Conservation (phyloP, 805 yeast genomes). For the Brettanomyces sp. region DNA sequence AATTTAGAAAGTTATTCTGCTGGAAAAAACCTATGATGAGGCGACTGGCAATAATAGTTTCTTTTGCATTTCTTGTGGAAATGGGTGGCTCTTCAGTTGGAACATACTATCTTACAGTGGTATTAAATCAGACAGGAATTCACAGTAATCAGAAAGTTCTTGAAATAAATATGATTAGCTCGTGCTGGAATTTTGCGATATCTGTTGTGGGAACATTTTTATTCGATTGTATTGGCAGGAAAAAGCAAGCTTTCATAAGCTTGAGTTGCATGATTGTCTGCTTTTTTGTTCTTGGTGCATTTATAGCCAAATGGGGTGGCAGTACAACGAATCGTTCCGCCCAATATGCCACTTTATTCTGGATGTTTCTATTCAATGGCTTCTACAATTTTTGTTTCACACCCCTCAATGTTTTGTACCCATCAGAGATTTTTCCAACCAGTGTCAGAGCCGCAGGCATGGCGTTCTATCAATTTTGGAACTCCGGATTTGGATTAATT, state of each 20-base stretch:
- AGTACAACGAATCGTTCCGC: constrained; percentile 17
- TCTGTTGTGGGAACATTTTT: constrained; percentile 11
- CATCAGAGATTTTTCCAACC: constrained; percentile 32
- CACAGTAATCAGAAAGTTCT: constrained; percentile 7
- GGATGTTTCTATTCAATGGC: constrained; percentile 40
- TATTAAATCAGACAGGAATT: constrained; percentile 16
- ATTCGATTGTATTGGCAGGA: constrained; percentile 15
- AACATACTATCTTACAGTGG: constrained; percentile 33
- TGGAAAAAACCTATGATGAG: constrained; percentile 24
- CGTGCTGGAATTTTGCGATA: constrained; percentile 11
- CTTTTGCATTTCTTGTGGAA: constrained; percentile 26
- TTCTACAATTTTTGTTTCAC: constrained; percentile 34
- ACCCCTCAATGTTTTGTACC: constrained; percentile 37
- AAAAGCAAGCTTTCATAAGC: constrained; percentile 8
- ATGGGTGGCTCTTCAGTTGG: constrained; percentile 38
- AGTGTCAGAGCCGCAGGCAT: constrained; percentile 14
- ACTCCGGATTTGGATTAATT: constrained; percentile 16
- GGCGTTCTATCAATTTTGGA: constrained; percentile 7
- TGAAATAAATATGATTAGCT: constrained; percentile 17
- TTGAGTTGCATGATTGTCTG: constrained; percentile 11
- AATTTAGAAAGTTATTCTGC: constrained; percentile 19
- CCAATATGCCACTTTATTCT: constrained; percentile 23
- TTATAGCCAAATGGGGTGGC: constrained; percentile 8
- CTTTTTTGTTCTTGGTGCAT: constrained; percentile 15
- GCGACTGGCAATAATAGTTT: constrained; percentile 25